Evolutionary conservation across 1,284 basidiomycete species (phyloP), one percentile per base, ranked within the genome.

Genomic region (Moesziomyces antarcticus): DNA sequence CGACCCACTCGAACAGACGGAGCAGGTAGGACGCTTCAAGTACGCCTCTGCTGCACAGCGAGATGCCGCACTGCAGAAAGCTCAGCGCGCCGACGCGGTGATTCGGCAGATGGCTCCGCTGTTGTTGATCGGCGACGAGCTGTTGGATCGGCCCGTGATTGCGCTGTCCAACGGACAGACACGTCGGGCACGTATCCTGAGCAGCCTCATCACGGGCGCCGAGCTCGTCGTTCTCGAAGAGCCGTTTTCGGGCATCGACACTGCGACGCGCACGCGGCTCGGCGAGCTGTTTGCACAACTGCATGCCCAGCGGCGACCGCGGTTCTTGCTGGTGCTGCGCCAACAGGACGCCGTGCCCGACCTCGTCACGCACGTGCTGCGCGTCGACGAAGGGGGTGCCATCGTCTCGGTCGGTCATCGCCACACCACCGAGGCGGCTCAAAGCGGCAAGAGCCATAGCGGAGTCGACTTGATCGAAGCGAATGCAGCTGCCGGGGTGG

Each of bases 91-190:
- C 3, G 65, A 74, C 14, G 44, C 44, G 4, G 35, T 61, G 3
- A 79, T 83, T 4, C 50, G 50, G 5, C 18, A 43, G 20, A 65
- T 73, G 42, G 81, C 79, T 1, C 77, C 79, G 1, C 52, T 78
- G 0, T 30, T 84, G 25, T 47, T 64, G 16, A 63, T 84, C 22
- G 64, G 52, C 13, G 51, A 73, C 24, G 51, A 78, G n/a, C 50
- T 84, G 18, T 60, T 84, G 0, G 46, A 75, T 33, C 59, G 73
- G 20, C 77, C 78, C 2, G 54, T 79, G 8, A 79, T 85, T 87
- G 89, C 72, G 87, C 90, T 98, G 51, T 93, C 91, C 69, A 96
- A 96, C 75, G 96, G 96, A 0, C 96, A 99, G 86, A 97, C 91
- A 21, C 85, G 96, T 40, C 86, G 93, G 24, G 94, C 94, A 5